These are phyloP conservation scores for Calonectria crousiana DNA, from an alignment of 2,329 filamentous ascomycete genomes.

Conservation along the genomic window DNA sequence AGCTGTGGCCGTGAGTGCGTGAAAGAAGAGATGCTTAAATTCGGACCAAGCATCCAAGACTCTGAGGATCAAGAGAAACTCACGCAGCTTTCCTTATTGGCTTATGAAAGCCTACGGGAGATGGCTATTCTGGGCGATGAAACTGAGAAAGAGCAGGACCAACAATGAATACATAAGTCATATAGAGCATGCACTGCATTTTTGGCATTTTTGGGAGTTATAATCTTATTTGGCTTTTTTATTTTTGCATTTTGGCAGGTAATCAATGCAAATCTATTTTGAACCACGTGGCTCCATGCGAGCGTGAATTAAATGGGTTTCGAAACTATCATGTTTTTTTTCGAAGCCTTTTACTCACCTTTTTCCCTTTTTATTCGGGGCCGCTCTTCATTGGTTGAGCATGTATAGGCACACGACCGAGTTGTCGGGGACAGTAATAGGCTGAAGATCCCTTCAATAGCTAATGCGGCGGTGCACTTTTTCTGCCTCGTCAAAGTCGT, in stretches of 20 bases:
- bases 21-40: not conserved
- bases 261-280: not conserved
- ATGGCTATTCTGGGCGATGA: rapidly evolving
- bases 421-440: too few relatives aligned
- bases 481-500: too few relatives aligned
- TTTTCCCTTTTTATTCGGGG: too few relatives aligned
- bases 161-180: not conserved
- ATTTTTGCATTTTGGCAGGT: not conserved
- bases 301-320: too few relatives aligned
- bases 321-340: too few relatives aligned
- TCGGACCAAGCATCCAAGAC: not conserved
- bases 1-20: not conserved
- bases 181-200: not conserved
- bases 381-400: too few relatives aligned
- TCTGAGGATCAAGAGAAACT: not conserved
- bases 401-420: too few relatives aligned
- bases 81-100: not conserved
- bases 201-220: not conserved
- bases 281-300: not conserved
- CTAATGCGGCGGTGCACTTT: too few relatives aligned
- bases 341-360: too few relatives aligned
- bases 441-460: too few relatives aligned
- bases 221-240: not conserved
- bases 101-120: not conserved
- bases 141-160: not conserved